Conservation (phyloP, 306 rosid species). For the Canavalia ensiformis region DNA sequence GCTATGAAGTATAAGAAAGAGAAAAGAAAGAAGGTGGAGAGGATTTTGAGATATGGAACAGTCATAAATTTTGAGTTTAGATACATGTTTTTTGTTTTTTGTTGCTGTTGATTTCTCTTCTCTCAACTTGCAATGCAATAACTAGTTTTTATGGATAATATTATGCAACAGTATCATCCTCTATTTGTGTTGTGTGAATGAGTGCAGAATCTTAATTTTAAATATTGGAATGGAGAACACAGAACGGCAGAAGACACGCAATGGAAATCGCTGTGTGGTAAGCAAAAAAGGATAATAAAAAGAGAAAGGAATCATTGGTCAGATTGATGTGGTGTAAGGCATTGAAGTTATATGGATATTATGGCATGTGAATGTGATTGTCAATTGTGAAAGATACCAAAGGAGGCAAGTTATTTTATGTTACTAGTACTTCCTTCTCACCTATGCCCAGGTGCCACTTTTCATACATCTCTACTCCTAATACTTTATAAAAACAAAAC, state of each 20-base stretch:
- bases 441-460: too few species aligned
- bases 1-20: conserved; percentile 39
- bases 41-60: conserved; percentile 1
- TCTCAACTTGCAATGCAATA: neutral
- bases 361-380: neutral
- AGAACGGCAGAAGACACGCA: neutral
- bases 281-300: neutral
- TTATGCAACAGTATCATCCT: neutral
- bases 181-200: neutral
- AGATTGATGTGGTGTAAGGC: neutral
- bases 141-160: neutral
- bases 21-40: conserved; percentile 22
- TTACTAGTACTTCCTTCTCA: too few species aligned
- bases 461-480: too few species aligned
- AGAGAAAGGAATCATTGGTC: neutral
- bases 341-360: neutral
- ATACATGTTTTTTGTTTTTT: neutral
- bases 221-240: neutral
- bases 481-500: too few species aligned
- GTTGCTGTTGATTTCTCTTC: neutral
- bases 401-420: too few species aligned
- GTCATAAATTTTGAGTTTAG: neutral
- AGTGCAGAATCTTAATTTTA: neutral
- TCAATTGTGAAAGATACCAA: too few species aligned
- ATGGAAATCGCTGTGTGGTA: conserved; percentile 10